A percentile compares a stretch with the other conserved stretches of the same genome.
Evolutionary conservation across 805 yeast species (phyloP).

Genomic region (Starmerella bombi): DNA sequence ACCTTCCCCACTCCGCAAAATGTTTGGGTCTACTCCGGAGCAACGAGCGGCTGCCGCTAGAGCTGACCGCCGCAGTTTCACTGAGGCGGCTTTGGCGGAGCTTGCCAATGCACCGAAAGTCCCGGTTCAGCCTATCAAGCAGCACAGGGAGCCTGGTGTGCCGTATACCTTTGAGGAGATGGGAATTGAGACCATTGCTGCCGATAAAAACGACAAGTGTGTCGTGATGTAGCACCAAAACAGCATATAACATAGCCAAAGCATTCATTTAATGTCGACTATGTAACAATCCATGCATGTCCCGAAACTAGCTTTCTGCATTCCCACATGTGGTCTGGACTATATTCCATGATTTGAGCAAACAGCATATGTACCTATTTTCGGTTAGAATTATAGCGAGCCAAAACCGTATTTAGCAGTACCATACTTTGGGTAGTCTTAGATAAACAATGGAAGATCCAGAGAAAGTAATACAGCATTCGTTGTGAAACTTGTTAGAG

Average conservation of each 20-base stretch:
- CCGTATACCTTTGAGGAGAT: constrained; percentile 23
- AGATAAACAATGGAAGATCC: no score
- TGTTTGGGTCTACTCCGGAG: constrained; percentile 13
- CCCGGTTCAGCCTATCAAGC: constrained; percentile 17
- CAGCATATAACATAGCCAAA: not conserved
- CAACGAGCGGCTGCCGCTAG: constrained; percentile 15
- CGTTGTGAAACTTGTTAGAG: no score
- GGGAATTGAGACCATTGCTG: constrained; percentile 19
- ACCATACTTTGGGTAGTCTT: no score
- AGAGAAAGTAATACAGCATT: no score
- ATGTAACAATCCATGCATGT: not conserved
- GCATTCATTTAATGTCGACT: no score
- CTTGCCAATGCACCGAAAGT: constrained; percentile 16
- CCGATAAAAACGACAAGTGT: constrained; percentile 18
- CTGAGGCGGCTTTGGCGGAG: constrained; percentile 14
- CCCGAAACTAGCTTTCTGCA: not conserved
- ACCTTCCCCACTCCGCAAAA: constrained; percentile 17
- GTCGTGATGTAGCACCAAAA: constrained; percentile 6
- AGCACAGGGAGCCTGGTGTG: constrained; percentile 19
- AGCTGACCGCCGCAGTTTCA: constrained; percentile 16
- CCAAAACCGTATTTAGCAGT: no score
- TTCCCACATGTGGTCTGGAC: no score
- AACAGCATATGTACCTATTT: no score
- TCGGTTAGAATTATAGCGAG: no score
- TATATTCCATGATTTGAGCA: no score